Conservation (phyloP, 1,284 basidiomycete genomes). For the Papiliotrema nemorosa region DNA sequence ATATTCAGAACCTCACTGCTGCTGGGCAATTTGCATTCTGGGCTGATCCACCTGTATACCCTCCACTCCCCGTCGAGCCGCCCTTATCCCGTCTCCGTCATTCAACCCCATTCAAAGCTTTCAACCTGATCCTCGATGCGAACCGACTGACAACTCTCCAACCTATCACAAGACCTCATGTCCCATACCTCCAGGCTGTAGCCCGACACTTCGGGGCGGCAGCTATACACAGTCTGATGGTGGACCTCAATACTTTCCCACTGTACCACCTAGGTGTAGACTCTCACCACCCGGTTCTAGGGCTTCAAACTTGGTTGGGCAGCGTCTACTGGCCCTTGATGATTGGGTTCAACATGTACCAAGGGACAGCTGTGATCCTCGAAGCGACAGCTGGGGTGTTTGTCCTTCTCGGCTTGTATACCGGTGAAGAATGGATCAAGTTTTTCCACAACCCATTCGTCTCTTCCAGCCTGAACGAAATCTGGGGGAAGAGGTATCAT, state of each 20-base stretch:
- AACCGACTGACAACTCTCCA: background rate
- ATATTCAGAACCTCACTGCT: background rate
- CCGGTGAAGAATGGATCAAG: constrained; percentile 2
- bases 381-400: background rate
- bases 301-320: background rate
- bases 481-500: constrained; percentile 6
- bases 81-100: background rate
- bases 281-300: background rate
- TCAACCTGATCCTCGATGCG: background rate
- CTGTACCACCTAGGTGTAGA: background rate
- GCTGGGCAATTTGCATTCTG: background rate
- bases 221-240: background rate
- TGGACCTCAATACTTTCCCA: background rate
- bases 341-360: background rate
- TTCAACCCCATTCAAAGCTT: background rate
- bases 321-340: background rate
- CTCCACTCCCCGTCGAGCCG: background rate
- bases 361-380: constrained; percentile 1
- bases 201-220: background rate
- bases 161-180: background rate
- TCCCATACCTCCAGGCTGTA: background rate
- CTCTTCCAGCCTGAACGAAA: constrained; percentile 1
- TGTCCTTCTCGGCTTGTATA: constrained; percentile 1
- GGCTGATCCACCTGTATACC: background rate
- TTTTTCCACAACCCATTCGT: background rate